Percentiles rank a stretch among this genome's conserved stretches.
These are phyloP conservation scores for Fusarium keratoplasticum DNA, from an alignment of 2,329 filamentous ascomycete genomes.

Conservation along the genomic window DNA sequence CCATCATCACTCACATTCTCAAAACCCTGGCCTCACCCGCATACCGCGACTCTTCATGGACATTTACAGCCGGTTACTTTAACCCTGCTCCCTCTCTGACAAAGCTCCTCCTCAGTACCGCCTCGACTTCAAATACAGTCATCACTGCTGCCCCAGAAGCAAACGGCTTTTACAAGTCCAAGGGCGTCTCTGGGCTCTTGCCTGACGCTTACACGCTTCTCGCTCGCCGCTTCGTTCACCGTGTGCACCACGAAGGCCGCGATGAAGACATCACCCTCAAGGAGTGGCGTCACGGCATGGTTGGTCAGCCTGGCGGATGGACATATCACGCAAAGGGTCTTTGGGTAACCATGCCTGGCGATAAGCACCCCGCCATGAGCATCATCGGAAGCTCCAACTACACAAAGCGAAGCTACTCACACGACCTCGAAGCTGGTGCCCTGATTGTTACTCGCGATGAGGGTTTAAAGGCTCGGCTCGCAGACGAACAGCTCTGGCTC, in stretches of 20 bases:
- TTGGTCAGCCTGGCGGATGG: conserved; percentile 87
- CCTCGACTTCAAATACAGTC: conserved; percentile 78
- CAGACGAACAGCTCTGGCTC: conserved; percentile 83
- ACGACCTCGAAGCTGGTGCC: conserved; percentile 91
- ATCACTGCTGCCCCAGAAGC: conserved; percentile 93
- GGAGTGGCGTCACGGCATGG: conserved; percentile 88
- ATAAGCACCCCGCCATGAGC: conserved; percentile 77
- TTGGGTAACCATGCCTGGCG: conserved; percentile 82
- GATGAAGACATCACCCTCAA: conserved; percentile 75
- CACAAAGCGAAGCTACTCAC: conserved; percentile 90
- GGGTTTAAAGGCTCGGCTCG: conserved; percentile 77
- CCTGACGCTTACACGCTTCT: conserved; percentile 94
- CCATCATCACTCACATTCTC: conserved; percentile 81
- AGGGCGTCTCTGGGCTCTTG: conserved; percentile 88
- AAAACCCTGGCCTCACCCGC: conserved; percentile 71
- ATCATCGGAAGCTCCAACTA: conserved; percentile 95
- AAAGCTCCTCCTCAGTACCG: conserved; percentile 79
- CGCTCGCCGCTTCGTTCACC: conserved; percentile 81
- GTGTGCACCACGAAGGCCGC: conserved; percentile 58
- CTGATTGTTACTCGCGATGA: conserved; percentile 85
- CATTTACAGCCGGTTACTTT: conserved; percentile 98
- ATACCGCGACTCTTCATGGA: conserved; percentile 83
- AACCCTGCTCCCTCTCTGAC: conserved; percentile 92
- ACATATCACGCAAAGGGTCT: conserved; percentile 98
- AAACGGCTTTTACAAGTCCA: conserved; percentile 93